Evolutionary conservation across 2,329 filamentous ascomycete genomes (phyloP), one percentile per base, ranked within the genome.

Genomic region (Fusarium avenaceum): DNA sequence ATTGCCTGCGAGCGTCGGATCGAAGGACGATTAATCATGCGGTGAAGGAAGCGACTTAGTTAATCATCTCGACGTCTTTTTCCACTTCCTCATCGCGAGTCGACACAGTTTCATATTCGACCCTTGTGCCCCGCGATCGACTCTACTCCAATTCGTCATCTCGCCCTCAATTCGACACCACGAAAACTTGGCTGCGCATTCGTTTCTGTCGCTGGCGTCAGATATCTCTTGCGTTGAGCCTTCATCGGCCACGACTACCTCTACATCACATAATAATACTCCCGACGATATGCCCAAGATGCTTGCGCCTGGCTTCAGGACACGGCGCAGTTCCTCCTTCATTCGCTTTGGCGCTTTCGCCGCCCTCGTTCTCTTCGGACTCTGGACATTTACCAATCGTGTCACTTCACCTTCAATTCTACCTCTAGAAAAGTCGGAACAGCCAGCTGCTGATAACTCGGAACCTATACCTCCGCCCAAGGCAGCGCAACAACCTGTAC

Each of bases 311-410:
- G 76, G 76, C 32, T 82, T 83, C 58, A 79, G 80, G 40, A 79
- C 80, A 57, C 78, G 81, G 59, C 80, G 82, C 54, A 79, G 77
- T 10, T 81, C 81, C 49, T 79, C 82, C 69, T 75, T 83, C 55
- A 59, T 83, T 26, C 81, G 81, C 55, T 83, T 81, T 58, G 67
- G 76, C 28, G 59, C 82, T 39, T 71, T 82, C n/a, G 76, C 76
- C 53, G 48, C 76, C 38, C 54, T 83, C 38, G 40, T 84, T 17
- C 43, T 80, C 32, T 69, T 76, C 32, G 67, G 69, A n/a, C 66
- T 77, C 26, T 79, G 78, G 72, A 57, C 63, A 3, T 73, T 78
- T 26, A 71, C 57, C 60, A 58, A 26, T 57, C 48, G 30, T 68
- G 67, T 35, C 66, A 72, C 38, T n/a, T 58, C 57, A 7, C 52